Evolutionary conservation across 1,139 yeast species (phyloP), one percentile per base, ranked within the genome.

Genomic region (Martiniozyma asiatica): DNA sequence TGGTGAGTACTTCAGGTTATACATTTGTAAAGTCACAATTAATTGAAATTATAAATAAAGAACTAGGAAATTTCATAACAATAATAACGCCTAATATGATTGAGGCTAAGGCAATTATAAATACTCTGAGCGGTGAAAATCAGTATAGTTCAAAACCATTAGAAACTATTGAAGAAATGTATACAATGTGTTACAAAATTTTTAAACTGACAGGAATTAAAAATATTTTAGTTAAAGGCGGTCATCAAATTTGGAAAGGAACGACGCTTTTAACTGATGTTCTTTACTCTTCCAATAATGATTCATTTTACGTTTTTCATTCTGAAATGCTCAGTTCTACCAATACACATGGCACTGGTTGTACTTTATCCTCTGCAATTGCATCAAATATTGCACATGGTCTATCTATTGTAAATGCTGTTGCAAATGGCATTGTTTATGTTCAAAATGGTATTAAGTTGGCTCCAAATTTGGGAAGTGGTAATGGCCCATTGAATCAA

Each of bases 301-400:
- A 58, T 4, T 43, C 47, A 1, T 52, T 61, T 25, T 58, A 63
- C 2, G 49, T 69, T 1, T 72, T 68, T 47, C 61, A 63, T 38
- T 71, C 85, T 7, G 51, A 50, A 3, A 68, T 51, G 41, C 52
- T 73, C 13, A 51, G 56, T 4, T 62, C 82, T 2, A 48, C 55
- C 4, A 69, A 74, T 44, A 73, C 85, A 1, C 96, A 85, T 50
- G 96, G 96, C 8, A 82, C 95, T 2, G 96, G 96, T 1, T 85
- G 96, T 51, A 80, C 95, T 0, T 59, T 85, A 30, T 74, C 94
- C 0, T 75, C 94, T 1, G 66, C 94, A 1, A 76, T 85, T 42
- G 77, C 93, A 0, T 73, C 92, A 1, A 73, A 79, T 42, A 43
- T 82, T 27, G 87, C 94, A 3, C 60, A 59, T 25, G 74, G 73